Evolutionary conservation across 2,329 filamentous ascomycete species (phyloP).

Genomic region (Stagonosporopsis vannaccii): DNA sequence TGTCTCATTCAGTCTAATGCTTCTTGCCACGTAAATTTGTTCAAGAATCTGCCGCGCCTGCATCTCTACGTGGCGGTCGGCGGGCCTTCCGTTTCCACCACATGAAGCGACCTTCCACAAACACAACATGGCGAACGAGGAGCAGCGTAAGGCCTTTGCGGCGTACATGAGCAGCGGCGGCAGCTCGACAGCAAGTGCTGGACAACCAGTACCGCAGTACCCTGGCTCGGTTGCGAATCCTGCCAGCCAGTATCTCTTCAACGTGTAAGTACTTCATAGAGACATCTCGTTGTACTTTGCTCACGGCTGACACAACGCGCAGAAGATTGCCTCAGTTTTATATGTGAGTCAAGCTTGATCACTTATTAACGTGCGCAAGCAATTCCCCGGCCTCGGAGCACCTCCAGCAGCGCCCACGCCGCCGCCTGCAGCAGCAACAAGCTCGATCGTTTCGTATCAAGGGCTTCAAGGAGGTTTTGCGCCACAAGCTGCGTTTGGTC

Average conservation of each 20-base stretch:
- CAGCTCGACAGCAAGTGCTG: slow-evolving; percentile 14
- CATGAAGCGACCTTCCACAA: slow-evolving; percentile 25
- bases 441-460: slow-evolving; percentile 29
- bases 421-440: slow-evolving; percentile 30
- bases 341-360: not conserved
- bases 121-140: slow-evolving; percentile 38
- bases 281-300: not conserved
- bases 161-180: slow-evolving; percentile 39
- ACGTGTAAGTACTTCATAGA: slow-evolving; percentile 33
- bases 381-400: slow-evolving; percentile 29
- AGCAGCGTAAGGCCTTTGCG: slow-evolving; percentile 40
- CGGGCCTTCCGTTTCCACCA: slow-evolving; percentile 18
- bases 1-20: not conserved
- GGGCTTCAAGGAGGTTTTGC: slow-evolving; percentile 22
- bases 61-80: slow-evolving; percentile 3
- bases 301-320: slow-evolving; percentile 15
- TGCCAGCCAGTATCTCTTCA: slow-evolving; percentile 33
- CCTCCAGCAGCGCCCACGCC: slow-evolving; percentile 40
- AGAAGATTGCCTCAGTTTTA: slow-evolving; percentile 15
- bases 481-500: slow-evolving; percentile 19
- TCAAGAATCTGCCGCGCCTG: not conserved
- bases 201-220: slow-evolving; percentile 29
- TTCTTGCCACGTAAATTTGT: not conserved
- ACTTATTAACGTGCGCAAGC: slow-evolving; percentile 25
- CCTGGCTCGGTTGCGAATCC: slow-evolving; percentile 26